A percentile compares a stretch with the other conserved stretches of the same genome.
phyloP scores from a whole-genome alignment of 2,329 filamentous ascomycete genomes.

The Lomentospora prolificans region DNA sequence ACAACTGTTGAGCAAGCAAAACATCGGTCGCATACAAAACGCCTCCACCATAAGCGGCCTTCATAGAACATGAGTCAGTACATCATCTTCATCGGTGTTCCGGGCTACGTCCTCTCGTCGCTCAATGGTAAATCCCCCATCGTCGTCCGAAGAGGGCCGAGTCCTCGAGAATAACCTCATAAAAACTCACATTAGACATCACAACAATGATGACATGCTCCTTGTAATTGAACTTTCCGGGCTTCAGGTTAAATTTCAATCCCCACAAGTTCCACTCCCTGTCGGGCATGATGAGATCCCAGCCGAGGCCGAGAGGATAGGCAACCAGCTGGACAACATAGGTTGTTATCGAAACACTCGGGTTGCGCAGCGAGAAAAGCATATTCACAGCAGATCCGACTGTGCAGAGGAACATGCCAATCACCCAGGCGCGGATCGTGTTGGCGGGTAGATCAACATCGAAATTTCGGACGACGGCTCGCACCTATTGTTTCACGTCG shows the following conservation, averaged over 20 bases:
- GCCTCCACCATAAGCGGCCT: constrained; percentile 49
- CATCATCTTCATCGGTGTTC: not conserved
- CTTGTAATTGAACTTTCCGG: constrained; percentile 52
- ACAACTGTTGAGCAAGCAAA: constrained; percentile 31
- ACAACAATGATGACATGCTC: constrained; percentile 52
- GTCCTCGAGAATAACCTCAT: not conserved
- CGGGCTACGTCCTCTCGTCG: too few species aligned
- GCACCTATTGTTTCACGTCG: constrained; percentile 34
- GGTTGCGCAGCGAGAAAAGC: constrained; percentile 50
- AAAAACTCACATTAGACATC: constrained; percentile 50
- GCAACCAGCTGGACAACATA: constrained; percentile 54
- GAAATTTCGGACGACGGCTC: constrained; percentile 54
- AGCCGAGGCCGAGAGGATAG: constrained; percentile 46
- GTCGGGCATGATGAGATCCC: constrained; percentile 46
- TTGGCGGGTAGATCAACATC: constrained; percentile 56
- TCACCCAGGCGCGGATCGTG: constrained; percentile 54
- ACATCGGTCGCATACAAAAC: constrained; percentile 46
- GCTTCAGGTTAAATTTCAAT: constrained; percentile 44
- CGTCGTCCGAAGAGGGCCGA: too few species aligned
- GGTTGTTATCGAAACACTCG: constrained; percentile 48
- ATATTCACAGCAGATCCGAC: constrained; percentile 53
- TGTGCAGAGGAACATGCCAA: constrained; percentile 51
- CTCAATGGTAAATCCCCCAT: too few species aligned
- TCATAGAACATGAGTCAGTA: constrained; percentile 11
- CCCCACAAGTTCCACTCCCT: constrained; percentile 40